phyloP scores from a whole-genome alignment of 345 rosid genomes.

The Linum tenue region DNA sequence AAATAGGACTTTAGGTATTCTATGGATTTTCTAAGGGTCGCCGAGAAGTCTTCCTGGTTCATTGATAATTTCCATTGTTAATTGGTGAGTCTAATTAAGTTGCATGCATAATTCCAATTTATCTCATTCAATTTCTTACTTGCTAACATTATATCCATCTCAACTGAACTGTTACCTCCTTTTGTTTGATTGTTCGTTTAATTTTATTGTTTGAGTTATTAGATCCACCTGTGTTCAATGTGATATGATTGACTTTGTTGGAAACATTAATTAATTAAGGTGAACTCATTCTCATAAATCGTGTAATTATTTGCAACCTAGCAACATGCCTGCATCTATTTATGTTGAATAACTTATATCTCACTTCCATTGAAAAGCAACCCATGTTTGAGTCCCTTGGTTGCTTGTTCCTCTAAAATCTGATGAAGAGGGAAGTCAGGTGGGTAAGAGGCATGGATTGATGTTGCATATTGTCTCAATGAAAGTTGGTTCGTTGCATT shows the following conservation, averaged over 20 bases:
- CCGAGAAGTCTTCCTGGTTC: conserved; percentile 54
- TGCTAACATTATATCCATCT: neutral
- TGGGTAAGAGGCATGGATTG: no score
- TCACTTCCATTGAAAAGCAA: no score
- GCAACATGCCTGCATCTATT: neutral
- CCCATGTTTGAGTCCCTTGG: no score
- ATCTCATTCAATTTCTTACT: neutral
- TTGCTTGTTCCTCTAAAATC: no score
- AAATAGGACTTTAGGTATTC: conserved; percentile 39
- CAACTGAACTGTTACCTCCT: no score
- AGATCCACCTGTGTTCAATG: no score
- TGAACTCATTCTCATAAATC: neutral
- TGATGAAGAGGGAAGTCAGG: no score
- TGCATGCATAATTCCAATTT: neutral
- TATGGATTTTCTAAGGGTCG: conserved; percentile 53
- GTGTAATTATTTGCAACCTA: neutral
- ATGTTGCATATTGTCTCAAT: no score
- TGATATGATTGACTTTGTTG: neutral
- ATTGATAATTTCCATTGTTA: conserved; percentile 51
- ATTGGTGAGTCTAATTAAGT: conserved; percentile 56
- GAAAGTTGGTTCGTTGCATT: no score
- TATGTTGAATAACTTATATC: neutral
- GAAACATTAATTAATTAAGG: neutral
- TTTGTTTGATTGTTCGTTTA: neutral
- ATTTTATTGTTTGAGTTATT: neutral